Evolutionary conservation across 495 filamentous ascomycete genomes (phyloP).

Genomic region (Penicillium cinerascens): DNA sequence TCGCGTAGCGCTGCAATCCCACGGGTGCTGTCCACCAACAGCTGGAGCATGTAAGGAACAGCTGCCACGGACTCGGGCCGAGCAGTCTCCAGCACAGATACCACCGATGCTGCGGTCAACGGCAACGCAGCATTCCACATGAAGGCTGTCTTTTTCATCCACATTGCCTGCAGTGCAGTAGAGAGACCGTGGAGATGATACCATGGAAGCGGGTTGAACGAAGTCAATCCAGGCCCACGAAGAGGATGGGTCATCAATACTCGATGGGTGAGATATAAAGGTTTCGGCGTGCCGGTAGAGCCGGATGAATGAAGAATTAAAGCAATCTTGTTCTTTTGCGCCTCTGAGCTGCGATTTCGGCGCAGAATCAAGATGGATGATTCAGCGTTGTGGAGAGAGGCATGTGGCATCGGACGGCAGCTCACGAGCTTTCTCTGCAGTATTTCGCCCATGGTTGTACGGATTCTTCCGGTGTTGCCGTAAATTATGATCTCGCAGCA

Average conservation of each 20-base stretch:
- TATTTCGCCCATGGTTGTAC: constrained; percentile 42
- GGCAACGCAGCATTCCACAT: constrained; percentile 53
- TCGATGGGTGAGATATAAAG: constrained; percentile 39
- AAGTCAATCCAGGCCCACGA: constrained; percentile 36
- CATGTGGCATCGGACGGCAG: constrained; percentile 31
- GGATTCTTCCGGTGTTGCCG: constrained; percentile 36
- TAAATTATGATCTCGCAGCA: constrained; percentile 45
- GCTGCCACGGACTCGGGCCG: constrained; percentile 49
- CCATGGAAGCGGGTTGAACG: constrained; percentile 54
- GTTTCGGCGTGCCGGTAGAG: constrained; percentile 57
- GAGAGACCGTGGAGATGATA: constrained; percentile 52
- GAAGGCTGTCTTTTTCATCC: constrained; percentile 46
- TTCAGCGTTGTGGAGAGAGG: constrained; percentile 8
- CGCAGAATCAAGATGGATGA: constrained; percentile 33
- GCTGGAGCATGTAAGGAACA: constrained; percentile 56
- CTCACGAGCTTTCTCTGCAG: constrained; percentile 30
- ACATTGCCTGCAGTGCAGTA: constrained; percentile 48
- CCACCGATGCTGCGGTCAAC: constrained; percentile 47
- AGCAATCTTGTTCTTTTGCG: constrained; percentile 30
- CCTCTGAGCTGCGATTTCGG: constrained; percentile 23
- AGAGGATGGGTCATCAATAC: constrained; percentile 39
- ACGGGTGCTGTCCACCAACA: constrained; percentile 46
- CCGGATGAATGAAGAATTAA: constrained; percentile 58
- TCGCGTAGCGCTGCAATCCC: constrained; percentile 44
- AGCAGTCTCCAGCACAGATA: constrained; percentile 44